Evolutionary conservation across 2,329 filamentous ascomycete species (phyloP).

Genomic region (Pochonia chlamydosporia): DNA sequence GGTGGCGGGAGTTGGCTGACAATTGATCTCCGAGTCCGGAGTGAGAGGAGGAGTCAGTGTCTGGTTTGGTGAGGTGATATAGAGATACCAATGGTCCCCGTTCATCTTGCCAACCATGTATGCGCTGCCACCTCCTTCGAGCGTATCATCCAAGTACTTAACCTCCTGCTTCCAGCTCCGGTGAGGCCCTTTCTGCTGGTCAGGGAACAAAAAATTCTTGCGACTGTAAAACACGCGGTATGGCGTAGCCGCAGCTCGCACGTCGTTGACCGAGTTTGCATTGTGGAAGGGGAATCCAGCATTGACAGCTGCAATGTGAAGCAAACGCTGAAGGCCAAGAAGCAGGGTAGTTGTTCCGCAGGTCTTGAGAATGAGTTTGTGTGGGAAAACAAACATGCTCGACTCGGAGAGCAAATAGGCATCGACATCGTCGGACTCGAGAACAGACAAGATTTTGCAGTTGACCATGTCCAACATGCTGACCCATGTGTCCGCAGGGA

Average conservation of each 20-base stretch:
- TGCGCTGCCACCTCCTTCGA: conserved; percentile 85
- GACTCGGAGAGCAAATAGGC: conserved; percentile 97
- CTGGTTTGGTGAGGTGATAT: conserved; percentile 83
- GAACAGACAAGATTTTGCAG: conserved; percentile 93
- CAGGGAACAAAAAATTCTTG: conserved; percentile 96
- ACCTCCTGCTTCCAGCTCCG: conserved; percentile 98
- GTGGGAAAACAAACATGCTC: conserved; percentile 99
- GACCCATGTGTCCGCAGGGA: conserved; percentile 82
- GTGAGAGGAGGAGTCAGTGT: conserved; percentile 77
- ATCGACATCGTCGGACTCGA: conserved; percentile 90
- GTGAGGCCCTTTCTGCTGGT: conserved; percentile 89
- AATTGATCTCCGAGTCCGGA: conserved; percentile 47
- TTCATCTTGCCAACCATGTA: conserved; percentile 99
- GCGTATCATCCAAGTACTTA: conserved; percentile 84
- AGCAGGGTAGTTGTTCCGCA: conserved; percentile 95
- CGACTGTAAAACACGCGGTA: conserved; percentile 98
- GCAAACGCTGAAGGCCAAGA: conserved; percentile 79
- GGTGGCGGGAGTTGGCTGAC: conserved; percentile 30
- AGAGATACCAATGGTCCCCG: conserved; percentile 97
- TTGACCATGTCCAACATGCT: conserved; percentile 97
- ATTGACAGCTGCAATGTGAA: conserved; percentile 82
- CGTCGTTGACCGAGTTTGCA: conserved; percentile 57
- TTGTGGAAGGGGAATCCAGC: conserved; percentile 86
- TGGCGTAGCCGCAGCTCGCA: conserved; percentile 73
- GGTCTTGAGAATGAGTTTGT: conserved; percentile 98